Evolutionary conservation across 1,284 basidiomycete genomes (phyloP).

Genomic region (Marasmius sp.): DNA sequence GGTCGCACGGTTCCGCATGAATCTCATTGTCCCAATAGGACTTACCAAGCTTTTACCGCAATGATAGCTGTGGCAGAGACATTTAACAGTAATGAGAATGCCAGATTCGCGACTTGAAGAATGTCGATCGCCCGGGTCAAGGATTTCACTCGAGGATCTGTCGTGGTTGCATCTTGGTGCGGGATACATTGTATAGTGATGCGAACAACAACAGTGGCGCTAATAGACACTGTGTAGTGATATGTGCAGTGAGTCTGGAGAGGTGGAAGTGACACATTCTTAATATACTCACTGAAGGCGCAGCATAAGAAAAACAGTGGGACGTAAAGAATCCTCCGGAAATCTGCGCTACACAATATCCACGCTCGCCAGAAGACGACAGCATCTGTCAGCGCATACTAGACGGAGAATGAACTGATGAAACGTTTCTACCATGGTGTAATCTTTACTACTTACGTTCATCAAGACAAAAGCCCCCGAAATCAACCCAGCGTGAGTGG

Average conservation of each 20-base stretch:
- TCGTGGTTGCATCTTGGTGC: background rate
- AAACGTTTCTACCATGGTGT: background rate
- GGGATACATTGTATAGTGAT: background rate
- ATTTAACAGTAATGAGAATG: background rate
- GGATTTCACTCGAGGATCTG: background rate
- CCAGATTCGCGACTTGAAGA: background rate
- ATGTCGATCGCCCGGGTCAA: slow-evolving; percentile 1
- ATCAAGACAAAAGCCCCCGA: background rate
- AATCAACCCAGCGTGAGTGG: background rate
- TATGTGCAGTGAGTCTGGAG: background rate
- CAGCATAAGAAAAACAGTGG: background rate
- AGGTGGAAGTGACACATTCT: background rate
- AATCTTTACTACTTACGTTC: background rate
- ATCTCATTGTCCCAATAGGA: background rate
- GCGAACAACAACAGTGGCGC: background rate
- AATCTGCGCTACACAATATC: background rate
- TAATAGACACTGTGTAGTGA: background rate
- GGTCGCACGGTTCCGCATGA: background rate
- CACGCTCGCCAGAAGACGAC: slow-evolving; percentile 3
- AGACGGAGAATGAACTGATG: background rate
- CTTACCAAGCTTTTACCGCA: background rate
- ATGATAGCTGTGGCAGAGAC: background rate
- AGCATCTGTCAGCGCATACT: slow-evolving; percentile 3
- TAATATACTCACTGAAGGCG: background rate
- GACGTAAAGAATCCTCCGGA: background rate